A percentile compares a stretch with the other conserved stretches of the same genome.
Evolutionary conservation across 495 filamentous ascomycete genomes (phyloP).

Genomic region (Lophiostoma macrostomum): DNA sequence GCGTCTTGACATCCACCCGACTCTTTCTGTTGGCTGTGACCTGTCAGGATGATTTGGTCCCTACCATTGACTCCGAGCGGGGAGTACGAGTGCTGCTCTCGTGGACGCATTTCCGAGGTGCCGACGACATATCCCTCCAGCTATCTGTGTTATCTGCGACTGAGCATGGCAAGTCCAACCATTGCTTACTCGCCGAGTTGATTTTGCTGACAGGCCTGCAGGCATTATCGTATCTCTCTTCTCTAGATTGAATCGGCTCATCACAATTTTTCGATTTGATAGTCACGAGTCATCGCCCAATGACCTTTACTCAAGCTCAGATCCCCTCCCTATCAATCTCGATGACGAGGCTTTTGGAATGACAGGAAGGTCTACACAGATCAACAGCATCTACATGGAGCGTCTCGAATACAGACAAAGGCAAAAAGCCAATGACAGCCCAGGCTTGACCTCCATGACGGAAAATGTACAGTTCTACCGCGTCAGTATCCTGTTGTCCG

Average conservation of each 20-base stretch:
- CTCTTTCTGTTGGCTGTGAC: slow-evolving; percentile 31
- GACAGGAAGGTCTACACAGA: neutral
- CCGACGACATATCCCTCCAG: slow-evolving; percentile 29
- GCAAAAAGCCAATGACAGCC: neutral
- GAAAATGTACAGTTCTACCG: slow-evolving; percentile 28
- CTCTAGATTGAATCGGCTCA: slow-evolving; percentile 34
- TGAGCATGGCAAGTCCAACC: slow-evolving; percentile 10
- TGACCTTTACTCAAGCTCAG: slow-evolving; percentile 7
- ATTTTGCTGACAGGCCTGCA: slow-evolving; percentile 6
- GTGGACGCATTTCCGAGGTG: slow-evolving; percentile 48
- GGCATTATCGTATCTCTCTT: slow-evolving; percentile 28
- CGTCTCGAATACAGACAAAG: neutral
- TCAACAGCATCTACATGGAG: slow-evolving; percentile 1
- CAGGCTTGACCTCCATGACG: slow-evolving; percentile 13
- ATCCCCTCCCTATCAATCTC: slow-evolving; percentile 14
- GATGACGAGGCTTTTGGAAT: neutral
- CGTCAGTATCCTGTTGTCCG: slow-evolving; percentile 12
- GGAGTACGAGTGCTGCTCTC: slow-evolving; percentile 38
- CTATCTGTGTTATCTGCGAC: slow-evolving; percentile 8
- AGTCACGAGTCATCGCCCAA: neutral
- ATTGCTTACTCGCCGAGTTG: neutral
- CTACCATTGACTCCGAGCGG: slow-evolving; percentile 20
- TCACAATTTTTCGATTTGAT: slow-evolving; percentile 31
- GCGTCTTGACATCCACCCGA: slow-evolving; percentile 37
- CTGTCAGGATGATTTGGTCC: neutral